These are phyloP conservation scores for Rhamnella rubrinervis DNA, from an alignment of 331 rosid species.

Conservation along the genomic window DNA sequence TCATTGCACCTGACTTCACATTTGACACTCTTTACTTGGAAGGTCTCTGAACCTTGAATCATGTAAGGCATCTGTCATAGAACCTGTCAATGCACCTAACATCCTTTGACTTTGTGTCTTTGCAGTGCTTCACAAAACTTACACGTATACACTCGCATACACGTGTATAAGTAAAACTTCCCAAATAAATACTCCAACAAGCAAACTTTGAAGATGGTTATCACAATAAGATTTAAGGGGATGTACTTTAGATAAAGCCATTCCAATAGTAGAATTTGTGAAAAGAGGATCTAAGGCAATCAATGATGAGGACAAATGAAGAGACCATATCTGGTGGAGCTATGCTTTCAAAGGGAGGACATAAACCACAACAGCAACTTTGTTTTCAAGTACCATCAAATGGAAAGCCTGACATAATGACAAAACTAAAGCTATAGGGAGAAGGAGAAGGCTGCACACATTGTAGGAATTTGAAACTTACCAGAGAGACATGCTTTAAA, in stretches of 20 bases:
- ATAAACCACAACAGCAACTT: neutral
- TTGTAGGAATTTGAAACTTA: conserved; percentile 11
- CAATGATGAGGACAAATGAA: neutral
- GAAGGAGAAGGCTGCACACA: conserved; percentile 11
- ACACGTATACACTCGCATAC: no score
- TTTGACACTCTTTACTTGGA: no score
- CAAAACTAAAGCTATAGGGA: neutral
- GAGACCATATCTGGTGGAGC: neutral
- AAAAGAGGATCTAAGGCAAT: neutral
- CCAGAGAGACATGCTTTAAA: conserved; percentile 13
- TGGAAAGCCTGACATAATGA: neutral
- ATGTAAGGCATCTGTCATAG: no score
- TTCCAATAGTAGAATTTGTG: conserved; percentile 7
- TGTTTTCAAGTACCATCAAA: neutral
- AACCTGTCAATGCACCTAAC: no score
- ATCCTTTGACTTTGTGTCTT: no score
- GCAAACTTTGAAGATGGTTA: no score
- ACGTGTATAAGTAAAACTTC: no score
- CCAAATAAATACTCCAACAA: no score
- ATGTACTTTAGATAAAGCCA: conserved; percentile 5
- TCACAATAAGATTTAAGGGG: no score
- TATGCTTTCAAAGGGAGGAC: neutral
- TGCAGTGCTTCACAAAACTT: no score
- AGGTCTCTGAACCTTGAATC: no score
- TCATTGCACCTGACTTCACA: no score